Evolutionary conservation across 139 green algal species (phyloP).

Genomic region (Coelastrella sp.): DNA sequence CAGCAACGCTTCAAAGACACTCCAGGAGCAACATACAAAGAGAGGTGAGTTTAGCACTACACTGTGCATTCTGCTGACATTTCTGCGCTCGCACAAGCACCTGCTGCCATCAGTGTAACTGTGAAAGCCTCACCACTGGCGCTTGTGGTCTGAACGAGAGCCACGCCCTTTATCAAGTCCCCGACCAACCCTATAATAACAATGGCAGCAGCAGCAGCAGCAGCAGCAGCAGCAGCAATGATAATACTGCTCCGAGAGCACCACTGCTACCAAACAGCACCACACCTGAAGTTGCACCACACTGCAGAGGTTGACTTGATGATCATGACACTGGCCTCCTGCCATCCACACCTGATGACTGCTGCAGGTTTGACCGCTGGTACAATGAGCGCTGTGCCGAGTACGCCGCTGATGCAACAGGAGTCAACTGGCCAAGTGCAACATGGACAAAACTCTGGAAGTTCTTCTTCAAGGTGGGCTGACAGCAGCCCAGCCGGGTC

Average conservation of each 20-base stretch:
- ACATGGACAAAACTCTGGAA: slow-evolving; percentile 43
- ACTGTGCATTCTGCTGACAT: background rate
- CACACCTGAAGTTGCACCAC: background rate
- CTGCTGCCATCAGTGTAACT: no score
- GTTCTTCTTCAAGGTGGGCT: slow-evolving; percentile 53
- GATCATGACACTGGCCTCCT: background rate
- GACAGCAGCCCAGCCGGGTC: background rate
- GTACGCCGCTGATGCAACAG: slow-evolving; percentile 13
- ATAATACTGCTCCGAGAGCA: background rate
- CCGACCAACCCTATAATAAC: background rate
- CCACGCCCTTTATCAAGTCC: background rate
- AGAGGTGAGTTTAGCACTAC: background rate
- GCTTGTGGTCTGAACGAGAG: background rate
- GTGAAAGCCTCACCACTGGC: background rate
- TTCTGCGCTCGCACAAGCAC: background rate
- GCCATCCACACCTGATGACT: background rate
- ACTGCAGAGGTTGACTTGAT: background rate
- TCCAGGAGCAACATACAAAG: background rate
- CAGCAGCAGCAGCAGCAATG: background rate
- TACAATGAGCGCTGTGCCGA: background rate
- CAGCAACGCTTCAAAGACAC: slow-evolving; percentile 15
- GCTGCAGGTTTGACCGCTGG: background rate
- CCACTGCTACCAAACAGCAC: background rate
- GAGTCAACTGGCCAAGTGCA: slow-evolving; percentile 29
- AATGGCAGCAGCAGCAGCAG: no score